Evolutionary conservation across 345 rosid genomes (phyloP), one percentile per base, ranked within the genome.

Genomic region (Lepidium aucheri): DNA sequence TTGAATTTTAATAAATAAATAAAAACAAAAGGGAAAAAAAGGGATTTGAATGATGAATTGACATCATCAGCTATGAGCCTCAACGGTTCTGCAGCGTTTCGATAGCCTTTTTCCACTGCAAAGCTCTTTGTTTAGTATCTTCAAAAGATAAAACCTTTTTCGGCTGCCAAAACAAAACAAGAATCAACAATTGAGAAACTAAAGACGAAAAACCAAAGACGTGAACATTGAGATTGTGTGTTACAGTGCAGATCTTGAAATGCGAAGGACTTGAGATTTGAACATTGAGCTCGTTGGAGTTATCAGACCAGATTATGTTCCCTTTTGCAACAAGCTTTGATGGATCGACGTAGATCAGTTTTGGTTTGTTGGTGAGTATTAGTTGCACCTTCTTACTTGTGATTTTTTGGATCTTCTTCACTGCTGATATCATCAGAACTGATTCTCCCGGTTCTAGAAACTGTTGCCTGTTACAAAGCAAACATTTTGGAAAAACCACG

Each of bases 371-470:
- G 60, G 97, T 93, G 44, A 93, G 97, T 72, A 93, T 90, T 41
- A 94, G 95, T 79, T 94, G 97, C 80, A 94, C 97, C 68, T 94
- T 94, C 82, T 95, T 91, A 85, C 84, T 94, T 4, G 99, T 80
- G 73, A 90, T 50, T 75, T 94, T 94, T 79, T 82, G 91, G 61
- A 94, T 65, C 82, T 88, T 90, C 84, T 90, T 94, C 76, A 94
- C 95, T 78, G 86, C 83, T 30, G 99, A 87, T 76, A 94, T 91
- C 99, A 94, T 91, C 35, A 90, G 74, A 77, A 90, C 89, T 9
- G 96, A 88, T 76, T 94, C 97, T 59, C 97, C 96, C 1, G 83
- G 91, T 59, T 88, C 99, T 83, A 90, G 76, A 79, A 94, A 94
- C 76, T 90, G 97, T 83, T 94, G 96, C 97, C 99, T 90, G 83